phyloP scores from a whole-genome alignment of 106 monocot species.

The Dioscorea dumetorum region DNA sequence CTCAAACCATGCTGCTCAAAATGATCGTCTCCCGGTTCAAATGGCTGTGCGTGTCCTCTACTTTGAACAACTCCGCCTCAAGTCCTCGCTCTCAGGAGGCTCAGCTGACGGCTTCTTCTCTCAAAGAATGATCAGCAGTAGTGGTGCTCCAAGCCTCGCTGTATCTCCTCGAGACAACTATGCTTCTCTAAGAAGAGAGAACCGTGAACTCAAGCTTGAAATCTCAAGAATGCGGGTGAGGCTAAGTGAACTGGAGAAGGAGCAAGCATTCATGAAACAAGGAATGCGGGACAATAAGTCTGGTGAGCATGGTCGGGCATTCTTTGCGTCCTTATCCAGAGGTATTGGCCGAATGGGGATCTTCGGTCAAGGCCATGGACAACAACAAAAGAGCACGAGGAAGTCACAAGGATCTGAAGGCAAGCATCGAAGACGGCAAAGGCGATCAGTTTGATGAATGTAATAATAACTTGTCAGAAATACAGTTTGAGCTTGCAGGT shows the following conservation, averaged over 20 bases:
- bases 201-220: slow-evolving; percentile 85
- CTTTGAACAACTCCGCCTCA: slow-evolving; percentile 84
- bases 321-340: slow-evolving; percentile 56
- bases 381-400: slow-evolving; percentile 21
- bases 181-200: slow-evolving; percentile 78
- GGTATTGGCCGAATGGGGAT: slow-evolving; percentile 57
- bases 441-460: slow-evolving; percentile 9
- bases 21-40: slow-evolving; percentile 81
- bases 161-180: slow-evolving; percentile 91
- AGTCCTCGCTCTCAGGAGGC: slow-evolving; percentile 43
- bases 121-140: slow-evolving; percentile 59
- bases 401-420: slow-evolving; percentile 37
- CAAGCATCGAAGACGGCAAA: slow-evolving; percentile 43
- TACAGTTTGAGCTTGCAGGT: too few relatives aligned
- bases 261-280: slow-evolving; percentile 69
- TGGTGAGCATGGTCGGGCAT: slow-evolving; percentile 46
- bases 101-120: slow-evolving; percentile 55
- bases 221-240: slow-evolving; percentile 76
- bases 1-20: slow-evolving; percentile 84
- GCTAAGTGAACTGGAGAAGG: slow-evolving; percentile 81
- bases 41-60: slow-evolving; percentile 74
- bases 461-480: background rate
- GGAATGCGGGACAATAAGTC: slow-evolving; percentile 45
- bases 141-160: slow-evolving; percentile 59
- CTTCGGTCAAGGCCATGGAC: slow-evolving; percentile 21